Evolutionary conservation across 176 grass and related monocot genomes (phyloP), one percentile per base, ranked within the genome.

Genomic region (Elymus sibiricus): DNA sequence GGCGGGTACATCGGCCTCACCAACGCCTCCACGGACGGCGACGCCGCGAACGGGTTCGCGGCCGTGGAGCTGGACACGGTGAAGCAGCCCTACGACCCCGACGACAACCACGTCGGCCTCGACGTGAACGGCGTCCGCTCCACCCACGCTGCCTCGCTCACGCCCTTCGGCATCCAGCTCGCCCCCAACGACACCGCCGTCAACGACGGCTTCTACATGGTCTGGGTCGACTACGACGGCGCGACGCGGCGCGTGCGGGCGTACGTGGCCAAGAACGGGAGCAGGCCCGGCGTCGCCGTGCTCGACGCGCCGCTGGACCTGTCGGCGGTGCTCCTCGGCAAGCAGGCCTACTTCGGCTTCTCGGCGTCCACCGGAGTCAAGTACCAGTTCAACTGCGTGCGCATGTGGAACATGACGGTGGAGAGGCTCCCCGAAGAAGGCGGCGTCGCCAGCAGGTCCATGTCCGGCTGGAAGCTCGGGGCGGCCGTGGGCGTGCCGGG

Each of bases 181-280:
- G 92, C 95, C 4, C 86, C 78, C 34, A 6, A 0, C 0, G 11
- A 66, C 40, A 58, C 12, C 39, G 62, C 5, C 6, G 14, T 67
- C 29, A 19, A 60, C 63, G 22, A 70, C 13, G 79, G 73, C 72
- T 90, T 24, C 76, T 79, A 89, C 64, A 86, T 84, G 12, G 55
- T 98, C 3, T 98, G 95, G 93, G 6, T 98, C 32, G 87, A 98
- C 19, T 98, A 98, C 89, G 81, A 95, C 69, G 95, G 95, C 42
- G 47, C 80, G 6, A 1, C 83, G 13, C 77, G 89, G 24, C 25
- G 58, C 12, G 82, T 95, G 39, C 10, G 37, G 68, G 89, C 92
- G 80, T 93, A 90, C 83, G 86, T 98, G 32, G 70, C 69, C 24
- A 5, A 42, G 31, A 27, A 73, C 32, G 40, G 10, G 1, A 17